Percentiles rank a stretch among this genome's conserved stretches.
Conservation (phyloP, 2,329 filamentous ascomycete genomes). For the Apiospora arundinis region DNA sequence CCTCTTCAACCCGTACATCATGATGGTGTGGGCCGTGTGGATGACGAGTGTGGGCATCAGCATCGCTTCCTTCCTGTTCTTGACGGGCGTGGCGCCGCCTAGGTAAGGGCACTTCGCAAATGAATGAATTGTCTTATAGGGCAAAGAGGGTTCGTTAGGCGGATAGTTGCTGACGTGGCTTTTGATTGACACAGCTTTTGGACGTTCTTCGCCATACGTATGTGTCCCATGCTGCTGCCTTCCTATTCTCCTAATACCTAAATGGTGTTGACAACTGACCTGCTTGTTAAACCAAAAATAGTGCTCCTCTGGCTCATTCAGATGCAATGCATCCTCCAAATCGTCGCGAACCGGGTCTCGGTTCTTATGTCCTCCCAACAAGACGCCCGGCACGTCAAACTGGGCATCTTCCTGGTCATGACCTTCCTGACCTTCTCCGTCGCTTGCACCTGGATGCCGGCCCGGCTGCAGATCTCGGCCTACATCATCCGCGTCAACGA, state of each 20-base stretch:
- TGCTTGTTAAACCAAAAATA: not conserved
- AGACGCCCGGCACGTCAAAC: not conserved
- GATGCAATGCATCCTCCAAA: constrained; percentile 19
- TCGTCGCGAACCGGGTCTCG: constrained; percentile 17
- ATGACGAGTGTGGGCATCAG: constrained; percentile 3
- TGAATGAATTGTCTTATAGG: too few relatives aligned
- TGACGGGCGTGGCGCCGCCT: not conserved
- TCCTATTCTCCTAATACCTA: too few relatives aligned
- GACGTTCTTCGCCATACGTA: constrained; percentile 15
- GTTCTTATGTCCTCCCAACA: not conserved
- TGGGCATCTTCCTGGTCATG: not conserved
- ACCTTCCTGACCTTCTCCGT: constrained; percentile 10
- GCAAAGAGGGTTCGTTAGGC: not conserved
- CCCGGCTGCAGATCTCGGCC: constrained; percentile 2
- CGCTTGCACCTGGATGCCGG: constrained; percentile 18
- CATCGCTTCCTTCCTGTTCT: not conserved
- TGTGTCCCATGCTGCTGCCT: not conserved
- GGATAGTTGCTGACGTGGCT: not conserved
- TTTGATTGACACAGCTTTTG: not conserved
- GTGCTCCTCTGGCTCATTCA: constrained; percentile 8
- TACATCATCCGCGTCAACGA: constrained; percentile 44
- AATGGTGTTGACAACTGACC: too few relatives aligned
- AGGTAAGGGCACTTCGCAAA: not conserved
- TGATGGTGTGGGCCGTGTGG: constrained; percentile 14
- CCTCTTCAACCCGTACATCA: constrained; percentile 4